Evolutionary conservation across 202 grass and related monocot genomes (phyloP), one percentile per base, ranked within the genome.

Genomic region (Panicum hallii): DNA sequence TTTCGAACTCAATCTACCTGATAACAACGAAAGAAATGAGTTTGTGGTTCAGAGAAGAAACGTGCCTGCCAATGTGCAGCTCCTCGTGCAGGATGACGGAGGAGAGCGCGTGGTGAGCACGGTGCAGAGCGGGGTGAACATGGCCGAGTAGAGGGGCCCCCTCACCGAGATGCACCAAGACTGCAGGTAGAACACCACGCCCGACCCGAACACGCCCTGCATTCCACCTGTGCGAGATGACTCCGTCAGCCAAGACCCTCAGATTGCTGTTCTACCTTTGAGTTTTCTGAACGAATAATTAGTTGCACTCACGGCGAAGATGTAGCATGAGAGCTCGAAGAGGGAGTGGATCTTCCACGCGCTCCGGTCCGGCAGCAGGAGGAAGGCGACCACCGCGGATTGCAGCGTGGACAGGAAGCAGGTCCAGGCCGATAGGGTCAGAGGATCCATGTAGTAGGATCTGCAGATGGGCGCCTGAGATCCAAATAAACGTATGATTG

Each of bases 51-150:
- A 26, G 11, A 26, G 40, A 22, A 23, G 7, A 46, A 0, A 46
- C 34, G 1, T 44, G 93, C 91, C 94, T 93, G 63, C 94, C 94
- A 22, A 86, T 2, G 73, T 97, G 77, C 2, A 90, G 89, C 60
- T 92, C 42, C 66, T 97, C 91, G 67, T 84, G 79, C 10, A 97
- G 91, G 0, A 97, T 0, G 5, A 72, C 1, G 44, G 77, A 79
- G 67, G 87, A 86, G 22, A 90, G 43, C 55, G 75, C 55, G 91
- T 90, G 22, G 89, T 87, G 87, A 92, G 20, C 12, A 94, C 67
- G 65, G 91, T 90, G 43, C 68, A 87, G 43, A 93, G 89, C 11
- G 94, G 91, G 77, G 84, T 92, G 84, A 97, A 97, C 89, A 94
- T 90, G 32, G 91, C 91, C 15, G 94, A 88, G 89, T 90, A 97